phyloP scores from a whole-genome alignment of 495 filamentous ascomycete genomes.

The Talaromyces thailandensis region DNA sequence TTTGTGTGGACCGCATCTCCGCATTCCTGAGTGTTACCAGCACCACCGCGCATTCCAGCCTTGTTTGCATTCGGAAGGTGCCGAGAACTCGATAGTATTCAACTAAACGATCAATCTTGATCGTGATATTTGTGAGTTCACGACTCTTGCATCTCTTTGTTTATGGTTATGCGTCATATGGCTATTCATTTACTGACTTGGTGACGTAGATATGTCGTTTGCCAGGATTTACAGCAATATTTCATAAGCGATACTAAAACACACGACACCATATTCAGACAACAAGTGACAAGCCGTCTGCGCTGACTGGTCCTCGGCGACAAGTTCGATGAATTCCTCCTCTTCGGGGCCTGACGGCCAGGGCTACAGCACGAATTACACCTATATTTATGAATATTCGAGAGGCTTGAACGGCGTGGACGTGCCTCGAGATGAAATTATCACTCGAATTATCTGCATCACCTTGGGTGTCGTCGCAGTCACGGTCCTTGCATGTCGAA shows the following conservation, averaged over 20 bases:
- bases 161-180: background rate
- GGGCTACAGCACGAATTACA: conserved; percentile 26
- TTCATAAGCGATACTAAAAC: background rate
- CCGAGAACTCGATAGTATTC: background rate
- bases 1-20: background rate
- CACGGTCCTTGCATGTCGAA: conserved; percentile 45
- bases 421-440: conserved; percentile 32
- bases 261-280: background rate
- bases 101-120: background rate
- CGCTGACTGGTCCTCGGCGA: background rate
- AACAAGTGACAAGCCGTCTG: background rate
- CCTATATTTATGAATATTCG: conserved; percentile 37
- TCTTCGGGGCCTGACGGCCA: conserved; percentile 21
- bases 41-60: conserved; percentile 1
- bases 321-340: conserved; percentile 27
- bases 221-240: background rate
- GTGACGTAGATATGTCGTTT: conserved; percentile 1
- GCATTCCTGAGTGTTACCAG: conserved; percentile 1
- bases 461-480: conserved; percentile 41
- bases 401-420: conserved; percentile 34
- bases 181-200: background rate
- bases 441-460: conserved; percentile 33
- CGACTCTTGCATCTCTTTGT: background rate
- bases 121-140: conserved; percentile 1
- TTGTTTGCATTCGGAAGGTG: conserved; percentile 1